Evolutionary conservation across 495 filamentous ascomycete genomes (phyloP), one percentile per base, ranked within the genome.

Genomic region (Halenospora varia): DNA sequence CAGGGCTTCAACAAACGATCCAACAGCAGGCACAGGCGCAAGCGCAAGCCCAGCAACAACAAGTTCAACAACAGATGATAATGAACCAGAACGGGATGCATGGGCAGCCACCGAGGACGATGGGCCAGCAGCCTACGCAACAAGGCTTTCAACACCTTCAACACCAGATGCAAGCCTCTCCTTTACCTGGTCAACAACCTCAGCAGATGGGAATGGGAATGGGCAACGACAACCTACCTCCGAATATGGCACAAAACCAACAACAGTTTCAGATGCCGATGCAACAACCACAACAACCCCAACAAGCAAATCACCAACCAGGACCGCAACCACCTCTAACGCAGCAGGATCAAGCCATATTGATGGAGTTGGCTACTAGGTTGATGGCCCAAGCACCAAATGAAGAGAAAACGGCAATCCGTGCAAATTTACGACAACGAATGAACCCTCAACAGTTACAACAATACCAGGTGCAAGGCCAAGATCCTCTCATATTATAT

Each of bases 81-180:
- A 71, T 78, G 70, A 77, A 72, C 51, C 75, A 74, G 25, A 69
- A 72, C 23, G 63, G 66, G 55, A 65, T 68, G 55, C 73, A 77
- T 65, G 48, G 64, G 17, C 71, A 76, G 41, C 68, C 65, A 0
- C 46, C 42, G n/a, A 53, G 64, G 44, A 24, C 19, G 10, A 66
- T 77, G 66, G 68, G 68, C 17, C 61, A 59, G 0, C 75, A 76
- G 56, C 71, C 64, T 1, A 48, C 64, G 0, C 75, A 73, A 53
- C 72, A 70, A 56, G 48, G 54, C 3, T 78, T 82, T 41, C 75
- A 73, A 42, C 73, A 75, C 29, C 68, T 78, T 26, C 74, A 76
- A 29, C 75, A 78, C 25, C 79, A 68, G 41, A 78, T 76, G 74
- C 77, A 81, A 59, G 64, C 73, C 0, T 70, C 73, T 1, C 70